Evolutionary conservation across 2,329 filamentous ascomycete genomes (phyloP).

Genomic region (Fusarium circinatum): DNA sequence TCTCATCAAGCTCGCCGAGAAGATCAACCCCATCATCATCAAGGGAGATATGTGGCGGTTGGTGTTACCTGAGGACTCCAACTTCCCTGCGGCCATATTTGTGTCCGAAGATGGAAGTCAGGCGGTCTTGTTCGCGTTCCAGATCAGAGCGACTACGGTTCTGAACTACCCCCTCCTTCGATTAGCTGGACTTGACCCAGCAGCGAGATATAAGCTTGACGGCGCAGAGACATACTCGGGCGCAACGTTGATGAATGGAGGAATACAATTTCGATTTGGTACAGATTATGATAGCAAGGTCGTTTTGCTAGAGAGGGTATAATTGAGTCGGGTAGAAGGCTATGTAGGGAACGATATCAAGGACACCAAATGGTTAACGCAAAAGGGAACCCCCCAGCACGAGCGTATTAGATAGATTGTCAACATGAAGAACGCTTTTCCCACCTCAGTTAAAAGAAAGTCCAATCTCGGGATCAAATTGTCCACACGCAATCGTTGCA

Average conservation of each 20-base stretch:
- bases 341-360: background rate
- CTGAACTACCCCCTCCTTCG: conserved; percentile 66
- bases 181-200: conserved; percentile 66
- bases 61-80: conserved; percentile 65
- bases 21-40: conserved; percentile 68
- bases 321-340: background rate
- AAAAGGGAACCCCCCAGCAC: background rate
- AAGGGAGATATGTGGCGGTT: conserved; percentile 69
- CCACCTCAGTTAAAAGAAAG: conserved; percentile 1
- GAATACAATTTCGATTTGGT: conserved; percentile 63
- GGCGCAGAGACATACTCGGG: conserved; percentile 65
- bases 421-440: background rate
- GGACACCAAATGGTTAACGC: rapidly evolving
- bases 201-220: conserved; percentile 63
- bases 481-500: background rate
- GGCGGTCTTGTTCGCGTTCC: conserved; percentile 69
- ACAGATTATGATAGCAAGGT: conserved; percentile 68
- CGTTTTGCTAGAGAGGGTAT: conserved; percentile 61
- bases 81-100: conserved; percentile 71
- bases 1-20: conserved; percentile 64
- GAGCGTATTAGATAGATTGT: background rate
- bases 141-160: conserved; percentile 59
- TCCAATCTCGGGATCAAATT: background rate
- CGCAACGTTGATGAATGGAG: conserved; percentile 70
- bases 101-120: conserved; percentile 60